Evolutionary conservation across 1,284 basidiomycete genomes (phyloP), one percentile per base, ranked within the genome.

Genomic region (Limonomyces culmigenus): DNA sequence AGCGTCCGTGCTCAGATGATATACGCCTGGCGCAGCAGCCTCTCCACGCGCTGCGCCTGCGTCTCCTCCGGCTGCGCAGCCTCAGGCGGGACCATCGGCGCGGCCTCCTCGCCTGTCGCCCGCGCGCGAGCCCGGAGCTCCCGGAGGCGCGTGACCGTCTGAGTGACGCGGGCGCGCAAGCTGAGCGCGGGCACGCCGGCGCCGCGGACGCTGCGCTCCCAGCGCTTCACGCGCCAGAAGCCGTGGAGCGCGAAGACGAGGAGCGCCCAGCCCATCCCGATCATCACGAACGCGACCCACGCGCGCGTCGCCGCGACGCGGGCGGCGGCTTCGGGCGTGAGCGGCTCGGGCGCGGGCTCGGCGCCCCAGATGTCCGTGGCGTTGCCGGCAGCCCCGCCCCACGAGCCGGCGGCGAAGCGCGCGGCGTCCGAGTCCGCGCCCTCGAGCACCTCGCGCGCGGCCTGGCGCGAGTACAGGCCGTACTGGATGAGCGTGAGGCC

Each of bases 401-500:
- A 32, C n/a, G 33, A 31, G 14, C 12, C 30, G 16, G 32, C 13
- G 15, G 35, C 23, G 23, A 27, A 27, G 23, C 8, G 23, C 8
- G 8, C n/a, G 23, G 23, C n/a, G 33, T 19, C 35, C 12, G 23
- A 32, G 17, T 40, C 36, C 14, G 36, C 38, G 17, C 16, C 30
- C 6, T 8, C 10, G 10, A 32, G 8, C 8, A 8, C 23, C 23
- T 39, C 42, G 33, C 29, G 33, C 42, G 17, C 14, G 40, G 36
- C 41, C 41, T 41, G 49, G 38, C 64, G 64, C 15, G 74, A 68
- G 48, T 69, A 72, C 41, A 80, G 70, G 0, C 78, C 91, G 43
- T 78, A 88, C 48, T 91, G 87, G 43, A 98, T 91, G 39, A 99
- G 63, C 0, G 95, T 97, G 43, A 96, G 66, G 10, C 95, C 93